Conservation (phyloP, 306 rosid genomes). For the Prunus campanulata region DNA sequence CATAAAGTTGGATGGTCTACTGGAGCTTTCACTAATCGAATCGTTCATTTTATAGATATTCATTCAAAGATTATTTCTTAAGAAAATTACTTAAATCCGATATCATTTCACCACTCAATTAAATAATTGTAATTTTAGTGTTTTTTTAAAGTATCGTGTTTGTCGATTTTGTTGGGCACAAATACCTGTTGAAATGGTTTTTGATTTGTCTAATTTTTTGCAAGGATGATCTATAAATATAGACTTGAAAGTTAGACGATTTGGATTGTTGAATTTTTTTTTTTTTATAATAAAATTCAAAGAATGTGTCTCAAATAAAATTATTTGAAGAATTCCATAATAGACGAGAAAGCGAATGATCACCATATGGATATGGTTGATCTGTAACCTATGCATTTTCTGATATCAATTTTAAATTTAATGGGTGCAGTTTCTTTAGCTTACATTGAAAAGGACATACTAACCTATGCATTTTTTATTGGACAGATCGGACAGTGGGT, state of each 20-base stretch:
- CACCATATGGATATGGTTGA: neutral
- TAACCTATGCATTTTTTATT: neutral
- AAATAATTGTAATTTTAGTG: too few relatives aligned
- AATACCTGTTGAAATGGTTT: rapidly evolving
- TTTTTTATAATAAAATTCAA: rapidly evolving
- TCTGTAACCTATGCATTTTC: neutral
- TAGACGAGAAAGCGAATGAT: too few relatives aligned
- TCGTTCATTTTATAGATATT: too few relatives aligned
- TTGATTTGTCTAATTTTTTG: too few relatives aligned
- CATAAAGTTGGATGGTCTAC: neutral
- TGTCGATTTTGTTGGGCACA: too few relatives aligned
- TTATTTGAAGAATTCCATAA: too few relatives aligned
- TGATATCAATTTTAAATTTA: neutral
- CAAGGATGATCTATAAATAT: too few relatives aligned
- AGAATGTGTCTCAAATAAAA: too few relatives aligned
- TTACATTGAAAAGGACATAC: conserved; percentile 16
- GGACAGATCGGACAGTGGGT: neutral
- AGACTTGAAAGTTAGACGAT: rapidly evolving
- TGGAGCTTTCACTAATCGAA: too few relatives aligned
- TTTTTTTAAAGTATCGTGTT: too few relatives aligned
- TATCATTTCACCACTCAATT: too few relatives aligned
- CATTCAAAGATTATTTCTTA: rapidly evolving
- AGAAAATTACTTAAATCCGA: rapidly evolving
- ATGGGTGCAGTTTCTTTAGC: neutral
- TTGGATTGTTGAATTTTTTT: too few relatives aligned